phyloP scores from a whole-genome alignment of 2,329 filamentous ascomycete genomes.

The Claviceps sp. region DNA sequence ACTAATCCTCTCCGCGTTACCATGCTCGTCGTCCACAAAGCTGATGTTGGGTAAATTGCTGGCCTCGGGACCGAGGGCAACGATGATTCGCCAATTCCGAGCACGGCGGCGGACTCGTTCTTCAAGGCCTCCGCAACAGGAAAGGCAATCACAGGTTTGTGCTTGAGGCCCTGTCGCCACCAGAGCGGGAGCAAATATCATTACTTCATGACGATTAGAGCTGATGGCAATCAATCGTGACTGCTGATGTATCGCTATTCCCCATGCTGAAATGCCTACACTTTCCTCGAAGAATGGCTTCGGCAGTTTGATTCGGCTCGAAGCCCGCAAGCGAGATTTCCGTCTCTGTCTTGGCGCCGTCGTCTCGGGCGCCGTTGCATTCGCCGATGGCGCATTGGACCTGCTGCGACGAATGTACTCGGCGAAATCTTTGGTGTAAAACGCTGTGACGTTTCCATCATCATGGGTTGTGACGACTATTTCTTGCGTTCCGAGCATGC shows the following conservation, averaged over 20 bases:
- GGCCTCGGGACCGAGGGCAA: slow-evolving; percentile 25
- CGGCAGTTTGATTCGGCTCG: slow-evolving; percentile 8
- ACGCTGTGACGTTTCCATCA: slow-evolving; percentile 62
- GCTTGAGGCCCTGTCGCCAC: slow-evolving; percentile 1
- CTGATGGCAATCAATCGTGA: slow-evolving; percentile 80
- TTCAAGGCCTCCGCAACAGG: slow-evolving; percentile 11
- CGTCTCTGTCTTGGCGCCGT: slow-evolving; percentile 4
- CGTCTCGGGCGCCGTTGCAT: too few relatives aligned
- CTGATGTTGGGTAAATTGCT: slow-evolving; percentile 40
- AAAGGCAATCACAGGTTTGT: slow-evolving; percentile 4
- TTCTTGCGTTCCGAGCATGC: slow-evolving; percentile 56
- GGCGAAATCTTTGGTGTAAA: slow-evolving; percentile 44
- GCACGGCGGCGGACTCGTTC: slow-evolving; percentile 26
- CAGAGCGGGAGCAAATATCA: slow-evolving; percentile 37
- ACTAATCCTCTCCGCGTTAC: slow-evolving; percentile 34
- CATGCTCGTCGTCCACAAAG: slow-evolving; percentile 32
- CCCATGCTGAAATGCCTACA: slow-evolving; percentile 75
- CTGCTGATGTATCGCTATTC: slow-evolving; percentile 64
- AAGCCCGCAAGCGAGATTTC: not conserved
- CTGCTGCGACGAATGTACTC: slow-evolving; percentile 24
- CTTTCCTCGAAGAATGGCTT: slow-evolving; percentile 58
- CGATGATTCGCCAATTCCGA: slow-evolving; percentile 36
- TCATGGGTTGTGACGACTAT: slow-evolving; percentile 56
- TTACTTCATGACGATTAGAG: slow-evolving; percentile 51
- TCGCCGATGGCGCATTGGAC: not conserved